Evolutionary conservation across 2,329 filamentous ascomycete species (phyloP), one percentile per base, ranked within the genome.

Genomic region (Neonectria faginata): DNA sequence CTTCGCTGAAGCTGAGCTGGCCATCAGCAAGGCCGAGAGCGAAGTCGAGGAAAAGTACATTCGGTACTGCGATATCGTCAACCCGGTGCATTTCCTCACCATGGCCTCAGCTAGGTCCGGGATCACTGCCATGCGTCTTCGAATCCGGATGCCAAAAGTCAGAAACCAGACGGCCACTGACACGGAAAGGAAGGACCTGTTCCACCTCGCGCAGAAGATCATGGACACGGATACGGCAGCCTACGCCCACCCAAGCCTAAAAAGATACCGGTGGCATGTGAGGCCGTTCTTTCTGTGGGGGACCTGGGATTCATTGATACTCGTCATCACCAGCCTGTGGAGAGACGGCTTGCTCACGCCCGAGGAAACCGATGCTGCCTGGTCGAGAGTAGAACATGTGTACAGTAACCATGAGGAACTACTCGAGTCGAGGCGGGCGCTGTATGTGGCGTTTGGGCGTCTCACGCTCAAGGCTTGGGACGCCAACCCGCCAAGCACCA

Each of bases 11-110:
- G 75, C 77, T 0, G 74, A 75, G 8, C 33, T 50, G 20, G 76
- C 83, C 14, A 71, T 78, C n/a, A 69, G 76, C 29, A 78, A 80
- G 41, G 77, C 84, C 6, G 82, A 85, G 60, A 70, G 70, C 2
- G 72, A 70, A 5, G 69, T 83, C 22, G 81, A 84, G 57, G 73
- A 76, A 39, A 81, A 78, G 9, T 83, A 78, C 56, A 71, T 84
- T 10, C 76, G 81, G 4, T 82, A 83, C 65, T 83, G 80, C 69
- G 81, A 84, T 57, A 74, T 81, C 2, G 65, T 79, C 12, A 75
- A 79, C 18, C 80, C 80, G 0, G 59, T 82, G 1, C 81, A 83
- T 55, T 59, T 71, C 70, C 50, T 78, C 29, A 73, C 74, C 12
- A 67, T 74, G 20, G 67, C 68, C 48, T 53, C 75, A 16, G 75